phyloP scores from a whole-genome alignment of 179 eudicot genomes.

The Patellifolia procumbens region DNA sequence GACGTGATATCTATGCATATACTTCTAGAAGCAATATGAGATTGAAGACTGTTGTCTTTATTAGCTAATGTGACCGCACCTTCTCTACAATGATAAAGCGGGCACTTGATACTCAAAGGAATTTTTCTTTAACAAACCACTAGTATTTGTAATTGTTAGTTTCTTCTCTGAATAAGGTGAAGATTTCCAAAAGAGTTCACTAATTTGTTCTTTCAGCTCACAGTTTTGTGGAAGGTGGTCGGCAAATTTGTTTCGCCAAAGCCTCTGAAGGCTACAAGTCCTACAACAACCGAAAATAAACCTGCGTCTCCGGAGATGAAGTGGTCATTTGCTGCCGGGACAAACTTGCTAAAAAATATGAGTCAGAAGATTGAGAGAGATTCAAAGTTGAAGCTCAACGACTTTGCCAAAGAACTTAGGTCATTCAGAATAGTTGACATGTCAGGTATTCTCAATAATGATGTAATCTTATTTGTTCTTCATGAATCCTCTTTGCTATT shows the following conservation, averaged over 20 bases:
- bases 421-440: conserved; percentile 68
- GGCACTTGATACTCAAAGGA: neutral
- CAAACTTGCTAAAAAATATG: conserved; percentile 55
- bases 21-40: neutral
- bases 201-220: conserved; percentile 74
- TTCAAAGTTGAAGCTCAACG: conserved; percentile 71
- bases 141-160: neutral
- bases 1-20: neutral
- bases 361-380: conserved; percentile 71
- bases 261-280: conserved; percentile 31
- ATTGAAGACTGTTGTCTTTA: neutral
- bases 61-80: too few species aligned
- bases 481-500: neutral
- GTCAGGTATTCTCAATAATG: conserved; percentile 57
- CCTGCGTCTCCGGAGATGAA: conserved; percentile 56
- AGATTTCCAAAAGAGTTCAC: conserved; percentile 33
- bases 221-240: conserved; percentile 95
- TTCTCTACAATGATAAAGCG: neutral
- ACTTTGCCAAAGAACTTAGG: conserved; percentile 84
- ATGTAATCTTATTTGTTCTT: neutral
- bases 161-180: conserved; percentile 7
- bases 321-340: conserved; percentile 85
- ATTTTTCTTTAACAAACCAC: neutral
- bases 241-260: conserved; percentile 65
- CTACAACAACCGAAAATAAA: conserved; percentile 42